Evolutionary conservation across 2,329 filamentous ascomycete species (phyloP), one percentile per base, ranked within the genome.

Genomic region (Clathrospora elynae): DNA sequence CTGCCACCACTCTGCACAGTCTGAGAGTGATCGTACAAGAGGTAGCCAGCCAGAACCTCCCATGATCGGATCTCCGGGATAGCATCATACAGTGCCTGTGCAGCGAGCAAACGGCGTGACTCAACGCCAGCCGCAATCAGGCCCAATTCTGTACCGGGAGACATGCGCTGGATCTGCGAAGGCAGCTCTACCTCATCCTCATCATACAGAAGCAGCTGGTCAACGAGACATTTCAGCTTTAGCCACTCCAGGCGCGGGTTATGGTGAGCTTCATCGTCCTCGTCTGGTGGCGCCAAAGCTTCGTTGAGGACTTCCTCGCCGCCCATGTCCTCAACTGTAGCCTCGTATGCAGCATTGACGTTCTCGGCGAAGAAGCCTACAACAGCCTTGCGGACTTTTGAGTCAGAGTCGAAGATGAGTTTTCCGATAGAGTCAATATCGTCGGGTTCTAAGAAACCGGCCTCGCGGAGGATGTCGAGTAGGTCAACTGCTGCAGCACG

Each of bases 281-380:
- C 81, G n/a, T 88, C 81, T 24, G 81, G 78, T 1, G 82, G 82
- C 6, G 84, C 82, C 42, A 95, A 79, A 6, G 83, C 76, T 61
- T 96, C 91, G 31, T 88, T 83, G 6, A 96, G 74, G 0, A 76
- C 79, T 54, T 93, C 88, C 38, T 85, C 81, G 16, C 92, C 91
- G 28, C 88, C 89, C 43, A 96, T 81, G 39, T 93, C 87, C 46
- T 97, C 91, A 3, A 92, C 74, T 62, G 87, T 90, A 37, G 80
- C 79, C 20, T 90, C 85, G 52, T 90, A 90, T 3, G 87, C 78
- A 60, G 96, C 91, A 25, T 87, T 80, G 26, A 97, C 85, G 55
- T 90, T 92, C 46, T 89, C 87, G 12, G 88, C 85, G 61, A 99
- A 97, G 76, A 99, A 99, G 9, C 81, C 81, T 14, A 92, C 88